Evolutionary conservation across 208 protist species (phyloP), one percentile per base, ranked within the genome.

Genomic region (Trypanosoma scelopori): DNA sequence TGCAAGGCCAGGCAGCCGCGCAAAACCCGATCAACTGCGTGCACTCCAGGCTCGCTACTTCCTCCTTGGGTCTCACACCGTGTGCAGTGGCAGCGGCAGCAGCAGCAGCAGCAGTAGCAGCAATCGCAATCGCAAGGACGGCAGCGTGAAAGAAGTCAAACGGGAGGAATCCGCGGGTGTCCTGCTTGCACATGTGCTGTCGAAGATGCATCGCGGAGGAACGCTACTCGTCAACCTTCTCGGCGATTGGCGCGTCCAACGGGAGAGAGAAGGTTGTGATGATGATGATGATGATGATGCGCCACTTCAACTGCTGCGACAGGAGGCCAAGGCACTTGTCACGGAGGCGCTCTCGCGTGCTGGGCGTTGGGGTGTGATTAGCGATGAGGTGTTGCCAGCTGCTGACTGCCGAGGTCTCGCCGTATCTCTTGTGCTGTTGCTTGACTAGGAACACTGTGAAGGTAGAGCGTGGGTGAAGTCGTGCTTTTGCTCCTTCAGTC

Each of bases 361-460:
- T 30, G 69, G 71, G 11, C 74, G 86, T 15, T 87, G 82, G 72
- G 82, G 86, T 46, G 79, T 75, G 48, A 72, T 92, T 35, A 85
- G 72, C 22, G 86, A 87, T 35, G 82, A 92, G 63, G 75, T 92
- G 53, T 71, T 89, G 53, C 86, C 86, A 0, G 70, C 82, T 3
- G 80, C 81, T 57, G 85, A 92, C 63, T 67, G 65, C 25, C 64
- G 72, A 64, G 86, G 78, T 47, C 80, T 75, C 56, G 80, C 81
- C 43, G 72, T 85, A 20, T 81, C 82, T 12, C 69, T 89, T 22
- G 65, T 87, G 50, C 69, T 91, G 5, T 71, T 73, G 41, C 72
- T 91, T 7, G 73, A 85, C 52, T 85, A 59, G 71, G 15, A 9
- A 23, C 3, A 20, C 37, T 27, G n/a, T 37, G 39, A 25, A 23